Evolutionary conservation across 306 rosid genomes (phyloP).

Genomic region (Casuarina equisetifolia): DNA sequence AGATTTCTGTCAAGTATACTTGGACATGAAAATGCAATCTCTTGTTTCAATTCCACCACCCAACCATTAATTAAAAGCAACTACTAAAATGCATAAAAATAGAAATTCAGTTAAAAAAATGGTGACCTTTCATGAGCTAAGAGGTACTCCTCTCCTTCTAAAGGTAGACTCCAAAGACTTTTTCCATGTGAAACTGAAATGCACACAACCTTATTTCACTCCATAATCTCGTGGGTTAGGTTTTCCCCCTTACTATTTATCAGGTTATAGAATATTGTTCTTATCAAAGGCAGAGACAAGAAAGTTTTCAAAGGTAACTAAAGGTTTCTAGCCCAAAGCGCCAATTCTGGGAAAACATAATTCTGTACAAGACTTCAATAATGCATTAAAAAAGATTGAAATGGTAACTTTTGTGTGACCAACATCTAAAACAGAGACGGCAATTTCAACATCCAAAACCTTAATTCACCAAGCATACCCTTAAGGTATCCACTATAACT

Average conservation of each 20-base stretch:
- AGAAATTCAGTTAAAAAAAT: neutral
- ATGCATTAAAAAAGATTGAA: neutral
- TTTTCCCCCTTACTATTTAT: neutral
- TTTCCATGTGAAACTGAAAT: neutral
- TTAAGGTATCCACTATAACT: neutral
- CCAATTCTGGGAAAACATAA: neutral
- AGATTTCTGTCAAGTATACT: slow-evolving; percentile 7
- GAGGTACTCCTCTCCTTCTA: neutral
- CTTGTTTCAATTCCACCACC: neutral
- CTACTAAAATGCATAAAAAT: neutral
- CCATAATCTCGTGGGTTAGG: neutral
- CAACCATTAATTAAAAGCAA: neutral
- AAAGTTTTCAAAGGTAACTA: neutral
- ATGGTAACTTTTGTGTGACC: neutral
- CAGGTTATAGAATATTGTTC: neutral
- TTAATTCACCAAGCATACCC: neutral
- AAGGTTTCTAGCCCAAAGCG: neutral
- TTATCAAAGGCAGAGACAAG: neutral
- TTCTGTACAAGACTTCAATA: neutral
- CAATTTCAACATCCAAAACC: neutral
- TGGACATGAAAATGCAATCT: neutral
- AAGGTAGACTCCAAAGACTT: neutral
- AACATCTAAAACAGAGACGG: neutral
- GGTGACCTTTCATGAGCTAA: neutral
- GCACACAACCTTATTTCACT: neutral